Evolutionary conservation across 2,329 filamentous ascomycete genomes (phyloP).

Genomic region (Diplocarpon rosae): DNA sequence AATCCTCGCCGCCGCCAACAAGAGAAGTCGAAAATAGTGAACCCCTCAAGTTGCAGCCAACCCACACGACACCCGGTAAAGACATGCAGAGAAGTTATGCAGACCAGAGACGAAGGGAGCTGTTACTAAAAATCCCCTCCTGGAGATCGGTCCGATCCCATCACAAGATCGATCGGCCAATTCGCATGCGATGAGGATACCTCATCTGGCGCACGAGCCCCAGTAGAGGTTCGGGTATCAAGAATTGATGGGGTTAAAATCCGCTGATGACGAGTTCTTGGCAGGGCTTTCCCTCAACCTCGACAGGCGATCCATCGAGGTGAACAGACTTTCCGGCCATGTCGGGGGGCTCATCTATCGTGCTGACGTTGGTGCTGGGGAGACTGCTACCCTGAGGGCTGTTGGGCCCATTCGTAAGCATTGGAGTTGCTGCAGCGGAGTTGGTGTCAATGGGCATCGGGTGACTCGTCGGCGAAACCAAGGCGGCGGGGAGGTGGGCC

Average conservation of each 20-base stretch:
- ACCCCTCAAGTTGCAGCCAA: not conserved
- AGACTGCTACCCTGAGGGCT: slow-evolving; percentile 57
- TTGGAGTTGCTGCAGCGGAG: slow-evolving; percentile 51
- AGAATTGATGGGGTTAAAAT: slow-evolving; percentile 10
- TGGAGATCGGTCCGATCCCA: slow-evolving; percentile 10
- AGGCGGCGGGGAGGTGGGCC: slow-evolving; percentile 14
- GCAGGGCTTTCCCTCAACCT: slow-evolving; percentile 10
- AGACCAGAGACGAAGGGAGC: slow-evolving; percentile 10
- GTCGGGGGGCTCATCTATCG: slow-evolving; percentile 23
- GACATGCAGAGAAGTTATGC: slow-evolving; percentile 8
- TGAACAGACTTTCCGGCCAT: slow-evolving; percentile 14
- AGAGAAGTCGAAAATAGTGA: not conserved
- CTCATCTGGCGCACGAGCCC: not conserved
- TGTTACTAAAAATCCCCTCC: slow-evolving; percentile 18
- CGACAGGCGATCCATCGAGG: not conserved
- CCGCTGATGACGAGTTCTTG: slow-evolving; percentile 24
- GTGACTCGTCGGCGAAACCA: slow-evolving; percentile 22
- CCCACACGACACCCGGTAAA: slow-evolving; percentile 7
- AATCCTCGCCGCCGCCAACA: not conserved
- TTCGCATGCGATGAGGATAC: slow-evolving; percentile 13
- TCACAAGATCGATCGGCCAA: slow-evolving; percentile 7
- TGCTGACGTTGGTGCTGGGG: slow-evolving; percentile 51
- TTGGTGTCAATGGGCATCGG: slow-evolving; percentile 33
- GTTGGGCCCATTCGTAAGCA: slow-evolving; percentile 57
- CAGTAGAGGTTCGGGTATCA: slow-evolving; percentile 4